Evolutionary conservation across 2,329 filamentous ascomycete species (phyloP), one percentile per base, ranked within the genome.

Genomic region (Fusarium tanahbumbuense): DNA sequence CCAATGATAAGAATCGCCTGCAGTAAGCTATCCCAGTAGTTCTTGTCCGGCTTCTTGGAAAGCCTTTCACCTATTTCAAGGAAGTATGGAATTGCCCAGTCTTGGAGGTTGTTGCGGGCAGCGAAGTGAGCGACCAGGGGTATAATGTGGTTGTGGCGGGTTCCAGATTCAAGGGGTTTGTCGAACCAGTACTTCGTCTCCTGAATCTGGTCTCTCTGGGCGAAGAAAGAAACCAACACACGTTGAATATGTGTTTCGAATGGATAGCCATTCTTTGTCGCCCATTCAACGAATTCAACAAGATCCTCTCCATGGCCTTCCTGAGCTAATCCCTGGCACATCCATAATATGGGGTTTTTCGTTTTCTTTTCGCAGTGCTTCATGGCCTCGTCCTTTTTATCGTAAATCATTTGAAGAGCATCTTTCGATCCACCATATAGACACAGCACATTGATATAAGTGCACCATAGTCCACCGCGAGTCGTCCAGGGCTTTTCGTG

Each of bases 11-110:
- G 86, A 15, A 92, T 89, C 30, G 93, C 91, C 89, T 93, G 88
- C 45, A 96, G 86, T 15, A 93, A 83, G 15, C 90, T 85, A 75
- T 96, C 91, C 89, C 92, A 93, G 23, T 86, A 86, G 32, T 84
- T 79, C 67, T 91, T 89, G 44, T 75, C 76, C 8, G 82, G 84
- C 55, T 78, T 81, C 46, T 76, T 79, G 54, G 32, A 45, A 11
- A 89, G 79, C 22, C 82, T 49, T 5, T 86, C 81, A 45, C 85
- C 82, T 11, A 89, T 79, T 22, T 82, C 70, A 58, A 84, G 82
- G 63, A 93, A 89, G 13, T 92, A 81, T 2, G 82, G 77, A 56
- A 87, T 84, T 2, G 89, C 89, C 88, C 91, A 93, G 1, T 87
- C 83, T 46, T 86, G 74, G 56, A 91, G 83, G 25, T 85, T 80